phyloP scores from a whole-genome alignment of 805 yeast genomes.

The Pichia membranifaciens region DNA sequence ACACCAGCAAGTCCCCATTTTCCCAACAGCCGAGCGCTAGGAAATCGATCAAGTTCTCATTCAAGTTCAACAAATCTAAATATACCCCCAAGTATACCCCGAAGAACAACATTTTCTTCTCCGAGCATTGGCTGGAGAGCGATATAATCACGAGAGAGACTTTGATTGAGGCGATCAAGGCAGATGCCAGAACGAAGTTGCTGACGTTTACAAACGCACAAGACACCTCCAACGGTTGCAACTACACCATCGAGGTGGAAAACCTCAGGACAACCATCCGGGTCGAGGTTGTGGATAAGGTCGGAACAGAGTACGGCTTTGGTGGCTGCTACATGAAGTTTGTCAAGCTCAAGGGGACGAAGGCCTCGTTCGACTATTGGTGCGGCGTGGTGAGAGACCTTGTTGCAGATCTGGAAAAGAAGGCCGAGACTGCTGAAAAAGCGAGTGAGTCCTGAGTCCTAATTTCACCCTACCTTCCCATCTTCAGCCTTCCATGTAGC shows the following conservation, averaged over 20 bases:
- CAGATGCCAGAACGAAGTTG: background rate
- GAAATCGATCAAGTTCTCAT: background rate
- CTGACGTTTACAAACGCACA: background rate
- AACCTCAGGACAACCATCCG: conserved; percentile 13
- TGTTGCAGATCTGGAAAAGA: conserved; percentile 5
- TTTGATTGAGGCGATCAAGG: conserved; percentile 4
- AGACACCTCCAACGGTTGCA: conserved; percentile 3
- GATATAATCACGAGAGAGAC: conserved; percentile 9
- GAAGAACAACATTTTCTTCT: background rate
- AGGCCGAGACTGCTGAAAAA: background rate
- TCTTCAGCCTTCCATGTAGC: background rate
- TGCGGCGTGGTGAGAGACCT: conserved; percentile 14
- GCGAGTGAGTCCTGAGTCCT: background rate
- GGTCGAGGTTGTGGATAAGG: conserved; percentile 23
- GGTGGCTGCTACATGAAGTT: conserved; percentile 29
- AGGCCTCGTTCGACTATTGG: conserved; percentile 18
- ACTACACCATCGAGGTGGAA: conserved; percentile 11
- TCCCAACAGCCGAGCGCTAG: background rate
- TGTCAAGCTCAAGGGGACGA: conserved; percentile 19
- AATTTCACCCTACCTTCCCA: background rate
- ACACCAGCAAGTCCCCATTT: background rate
- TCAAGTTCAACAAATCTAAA: conserved; percentile 6
- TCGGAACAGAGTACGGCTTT: conserved; percentile 29
- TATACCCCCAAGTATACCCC: background rate
- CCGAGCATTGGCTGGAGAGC: conserved; percentile 14